Conservation (phyloP, 768 basidiomycete genomes). For the Xerocomellus amylosporus region DNA sequence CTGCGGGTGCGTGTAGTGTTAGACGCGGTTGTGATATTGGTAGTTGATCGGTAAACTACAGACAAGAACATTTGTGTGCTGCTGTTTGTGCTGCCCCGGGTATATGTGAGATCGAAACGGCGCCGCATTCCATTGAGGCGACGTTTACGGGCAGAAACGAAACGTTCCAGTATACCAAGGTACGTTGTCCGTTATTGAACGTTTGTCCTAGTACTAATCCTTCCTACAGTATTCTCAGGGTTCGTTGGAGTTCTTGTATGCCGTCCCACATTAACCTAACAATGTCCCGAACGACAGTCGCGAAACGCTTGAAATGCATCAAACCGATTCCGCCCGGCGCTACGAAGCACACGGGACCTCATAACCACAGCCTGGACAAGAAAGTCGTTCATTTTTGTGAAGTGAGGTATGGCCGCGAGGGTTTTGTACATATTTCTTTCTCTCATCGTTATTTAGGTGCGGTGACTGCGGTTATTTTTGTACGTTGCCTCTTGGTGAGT, state of each 20-base stretch:
- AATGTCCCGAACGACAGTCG: constrained; percentile 30
- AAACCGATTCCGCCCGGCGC: constrained; percentile 44
- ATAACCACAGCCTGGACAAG: constrained; percentile 46
- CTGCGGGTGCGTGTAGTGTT: constrained; percentile 45
- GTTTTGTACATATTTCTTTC: not conserved
- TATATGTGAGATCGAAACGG: constrained; percentile 57
- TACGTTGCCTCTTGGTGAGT: constrained; percentile 50
- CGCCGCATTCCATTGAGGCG: constrained; percentile 58
- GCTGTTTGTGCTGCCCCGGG: constrained; percentile 44
- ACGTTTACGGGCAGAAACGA: constrained; percentile 60
- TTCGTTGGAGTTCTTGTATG: constrained; percentile 14
- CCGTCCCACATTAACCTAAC: not conserved
- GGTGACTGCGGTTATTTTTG: constrained; percentile 58
- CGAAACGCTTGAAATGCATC: constrained; percentile 50
- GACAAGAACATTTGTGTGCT: constrained; percentile 51
- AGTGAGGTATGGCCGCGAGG: constrained; percentile 32
- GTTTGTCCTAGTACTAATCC: not conserved
- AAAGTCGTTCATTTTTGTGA: constrained; percentile 56
- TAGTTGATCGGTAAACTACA: constrained; percentile 19
- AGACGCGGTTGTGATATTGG: not conserved
- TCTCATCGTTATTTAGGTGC: constrained; percentile 36
- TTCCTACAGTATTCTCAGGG: constrained; percentile 51
- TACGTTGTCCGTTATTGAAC: constrained; percentile 15
- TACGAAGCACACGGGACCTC: constrained; percentile 44
- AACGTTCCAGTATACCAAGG: constrained; percentile 66